Percentiles rank a stretch among this genome's conserved stretches.
phyloP scores from a whole-genome alignment of 345 rosid genomes.

The Citrus reticulata region DNA sequence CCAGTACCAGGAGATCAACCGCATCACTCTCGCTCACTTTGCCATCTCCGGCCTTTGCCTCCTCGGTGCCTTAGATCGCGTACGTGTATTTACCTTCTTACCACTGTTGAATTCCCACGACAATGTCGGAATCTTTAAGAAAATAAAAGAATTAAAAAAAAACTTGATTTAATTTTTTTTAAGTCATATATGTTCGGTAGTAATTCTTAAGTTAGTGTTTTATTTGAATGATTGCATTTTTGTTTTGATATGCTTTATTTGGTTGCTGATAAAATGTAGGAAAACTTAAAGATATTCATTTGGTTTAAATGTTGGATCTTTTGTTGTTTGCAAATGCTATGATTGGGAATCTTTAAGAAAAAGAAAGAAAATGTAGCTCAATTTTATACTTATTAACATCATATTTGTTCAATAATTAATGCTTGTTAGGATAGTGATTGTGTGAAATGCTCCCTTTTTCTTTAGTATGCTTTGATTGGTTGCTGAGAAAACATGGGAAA shows the following conservation, averaged over 20 bases:
- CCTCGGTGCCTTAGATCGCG: conserved; percentile 61
- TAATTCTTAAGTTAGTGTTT: neutral
- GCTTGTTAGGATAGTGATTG: neutral
- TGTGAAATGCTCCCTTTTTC: neutral
- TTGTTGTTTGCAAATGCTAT: neutral
- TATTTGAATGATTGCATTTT: neutral
- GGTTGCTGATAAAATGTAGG: neutral
- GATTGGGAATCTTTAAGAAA: neutral
- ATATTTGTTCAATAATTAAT: neutral
- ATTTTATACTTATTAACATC: neutral
- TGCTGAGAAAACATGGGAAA: neutral
- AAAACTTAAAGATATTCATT: neutral
- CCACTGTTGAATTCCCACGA: neutral
- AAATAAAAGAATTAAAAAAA: neutral
- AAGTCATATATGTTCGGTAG: neutral
- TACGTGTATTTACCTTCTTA: conserved; percentile 14
- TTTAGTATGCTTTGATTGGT: neutral
- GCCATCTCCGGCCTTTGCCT: conserved; percentile 78
- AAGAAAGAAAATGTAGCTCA: neutral
- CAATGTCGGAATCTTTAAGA: neutral
- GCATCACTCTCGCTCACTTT: conserved; percentile 79
- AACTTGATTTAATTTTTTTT: neutral
- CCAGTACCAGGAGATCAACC: conserved; percentile 87
- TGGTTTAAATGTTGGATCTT: neutral
- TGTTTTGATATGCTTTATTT: neutral